Evolutionary conservation across 495 filamentous ascomycete genomes (phyloP).

Genomic region (Aspergillus nidulans): DNA sequence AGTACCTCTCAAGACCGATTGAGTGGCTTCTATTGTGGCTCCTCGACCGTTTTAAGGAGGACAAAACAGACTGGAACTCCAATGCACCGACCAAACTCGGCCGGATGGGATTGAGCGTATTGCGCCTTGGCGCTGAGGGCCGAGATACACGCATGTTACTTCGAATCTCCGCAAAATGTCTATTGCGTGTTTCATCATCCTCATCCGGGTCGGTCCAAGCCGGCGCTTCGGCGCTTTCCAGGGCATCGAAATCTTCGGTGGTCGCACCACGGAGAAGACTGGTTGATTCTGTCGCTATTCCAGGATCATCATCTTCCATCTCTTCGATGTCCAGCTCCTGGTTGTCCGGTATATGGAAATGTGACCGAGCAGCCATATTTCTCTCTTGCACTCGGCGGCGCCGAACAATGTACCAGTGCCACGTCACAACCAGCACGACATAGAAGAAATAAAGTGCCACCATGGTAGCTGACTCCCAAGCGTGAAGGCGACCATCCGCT

Average conservation of each 20-base stretch:
- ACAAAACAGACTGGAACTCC: conserved; percentile 87
- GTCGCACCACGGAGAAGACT: conserved; percentile 49
- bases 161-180: conserved; percentile 76
- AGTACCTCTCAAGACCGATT: conserved; percentile 67
- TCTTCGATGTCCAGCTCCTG: conserved; percentile 66
- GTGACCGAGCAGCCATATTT: conserved; percentile 65
- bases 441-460: conserved; percentile 91
- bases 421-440: conserved; percentile 79
- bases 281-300: conserved; percentile 48
- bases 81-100: conserved; percentile 90
- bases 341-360: conserved; percentile 65
- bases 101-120: conserved; percentile 76
- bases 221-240: conserved; percentile 60
- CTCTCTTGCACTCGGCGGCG: conserved; percentile 54
- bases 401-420: conserved; percentile 80
- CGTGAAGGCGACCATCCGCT: conserved; percentile 73
- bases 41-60: conserved; percentile 71
- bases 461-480: conserved; percentile 90
- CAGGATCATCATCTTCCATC: conserved; percentile 69
- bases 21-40: conserved; percentile 61
- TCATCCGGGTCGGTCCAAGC: conserved; percentile 52
- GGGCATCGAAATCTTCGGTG: conserved; percentile 61
- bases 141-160: conserved; percentile 90
- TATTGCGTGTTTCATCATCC: conserved; percentile 65
- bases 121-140: conserved; percentile 59